Conservation (phyloP, 495 filamentous ascomycete species). For the Penicillium riverlandense region DNA sequence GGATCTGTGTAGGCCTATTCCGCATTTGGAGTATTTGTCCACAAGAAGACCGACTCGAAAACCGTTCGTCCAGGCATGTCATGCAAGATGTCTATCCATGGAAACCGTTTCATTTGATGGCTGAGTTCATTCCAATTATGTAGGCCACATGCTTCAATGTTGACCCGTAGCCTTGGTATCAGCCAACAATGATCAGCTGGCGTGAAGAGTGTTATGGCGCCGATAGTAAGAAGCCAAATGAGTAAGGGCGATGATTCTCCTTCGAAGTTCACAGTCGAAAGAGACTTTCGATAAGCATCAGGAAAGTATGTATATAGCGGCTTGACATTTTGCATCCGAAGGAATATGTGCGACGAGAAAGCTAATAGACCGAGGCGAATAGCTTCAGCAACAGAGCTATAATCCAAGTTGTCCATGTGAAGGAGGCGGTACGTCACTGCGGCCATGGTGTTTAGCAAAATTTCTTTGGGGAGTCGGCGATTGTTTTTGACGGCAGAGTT, state of each 20-base stretch:
- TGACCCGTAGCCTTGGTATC: not conserved
- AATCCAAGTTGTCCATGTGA: slow-evolving; percentile 13
- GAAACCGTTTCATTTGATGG: slow-evolving; percentile 14
- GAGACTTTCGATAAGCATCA: slow-evolving; percentile 8
- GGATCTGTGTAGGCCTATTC: too few relatives aligned
- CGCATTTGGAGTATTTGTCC: too few relatives aligned
- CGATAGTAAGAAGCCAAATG: slow-evolving; percentile 32
- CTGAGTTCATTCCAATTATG: slow-evolving; percentile 20
- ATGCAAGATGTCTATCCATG: slow-evolving; percentile 28
- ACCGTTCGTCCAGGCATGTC: slow-evolving; percentile 19
- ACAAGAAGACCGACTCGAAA: not conserved
- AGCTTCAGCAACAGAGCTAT: slow-evolving; percentile 20
- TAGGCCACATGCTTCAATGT: not conserved
- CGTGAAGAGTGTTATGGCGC: slow-evolving; percentile 22
- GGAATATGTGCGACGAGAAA: slow-evolving; percentile 30
- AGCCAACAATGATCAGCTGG: slow-evolving; percentile 1
- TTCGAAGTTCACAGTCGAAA: not conserved
- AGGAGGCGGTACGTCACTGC: slow-evolving; percentile 38
- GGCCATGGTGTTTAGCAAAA: slow-evolving; percentile 26
- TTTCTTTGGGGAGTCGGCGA: slow-evolving; percentile 15
- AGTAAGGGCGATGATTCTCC: slow-evolving; percentile 5
- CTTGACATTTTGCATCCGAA: slow-evolving; percentile 25
- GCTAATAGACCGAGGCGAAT: slow-evolving; percentile 33
- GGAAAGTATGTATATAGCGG: slow-evolving; percentile 18
- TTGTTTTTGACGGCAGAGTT: slow-evolving; percentile 20